phyloP scores from a whole-genome alignment of 169 alveolate species.

The Perkinsus marinus region DNA sequence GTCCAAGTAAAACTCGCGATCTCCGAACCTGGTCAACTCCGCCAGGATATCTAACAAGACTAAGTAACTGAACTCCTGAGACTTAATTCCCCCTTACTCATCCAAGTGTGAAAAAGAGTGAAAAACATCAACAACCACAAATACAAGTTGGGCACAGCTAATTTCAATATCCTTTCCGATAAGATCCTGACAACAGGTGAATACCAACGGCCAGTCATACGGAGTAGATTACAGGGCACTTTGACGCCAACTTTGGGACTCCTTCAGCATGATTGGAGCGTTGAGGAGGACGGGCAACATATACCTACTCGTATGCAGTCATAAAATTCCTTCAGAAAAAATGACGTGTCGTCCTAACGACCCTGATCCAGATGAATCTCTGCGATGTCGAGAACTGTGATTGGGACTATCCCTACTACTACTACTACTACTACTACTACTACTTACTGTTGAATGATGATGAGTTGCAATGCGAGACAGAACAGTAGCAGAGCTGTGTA shows the following conservation, averaged over 20 bases:
- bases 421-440: no score
- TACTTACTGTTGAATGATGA: background rate
- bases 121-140: constrained; percentile 47
- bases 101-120: constrained; percentile 34
- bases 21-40: constrained; percentile 53
- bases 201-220: no score
- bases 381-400: background rate
- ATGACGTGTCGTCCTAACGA: no score
- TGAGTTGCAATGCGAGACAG: background rate
- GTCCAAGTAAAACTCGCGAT: constrained; percentile 50
- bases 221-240: background rate
- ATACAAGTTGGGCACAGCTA: constrained; percentile 47
- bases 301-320: background rate
- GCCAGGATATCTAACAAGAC: constrained; percentile 33
- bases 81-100: background rate
- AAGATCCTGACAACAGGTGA: background rate
- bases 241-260: background rate
- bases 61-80: background rate
- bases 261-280: background rate
- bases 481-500: background rate
- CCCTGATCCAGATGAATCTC: no score
- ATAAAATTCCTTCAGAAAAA: no score
- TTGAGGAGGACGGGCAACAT: background rate
- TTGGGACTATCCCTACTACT: background rate
- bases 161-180: constrained; percentile 21